Evolutionary conservation across 345 rosid genomes (phyloP), one percentile per base, ranked within the genome.

Genomic region (Euphorbia peplus): DNA sequence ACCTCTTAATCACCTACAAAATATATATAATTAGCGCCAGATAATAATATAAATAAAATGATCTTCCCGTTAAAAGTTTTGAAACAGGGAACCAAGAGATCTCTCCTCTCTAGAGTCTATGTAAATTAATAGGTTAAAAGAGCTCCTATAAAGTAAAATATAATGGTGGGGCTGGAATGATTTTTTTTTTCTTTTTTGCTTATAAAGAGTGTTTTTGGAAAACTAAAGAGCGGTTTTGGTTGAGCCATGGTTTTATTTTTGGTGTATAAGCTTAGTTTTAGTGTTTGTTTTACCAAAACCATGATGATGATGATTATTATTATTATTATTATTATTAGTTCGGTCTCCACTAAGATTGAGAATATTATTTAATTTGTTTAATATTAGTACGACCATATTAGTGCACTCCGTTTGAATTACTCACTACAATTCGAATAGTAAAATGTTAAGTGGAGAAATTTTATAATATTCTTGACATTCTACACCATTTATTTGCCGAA

Each of bases 191-290:
- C 35, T 60, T 60, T 22, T 54, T 56, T 80, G 62, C 80, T 54
- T 66, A 26, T 44, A 69, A 60, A 9, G 26, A 44, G 69, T 18
- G 29, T 39, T 47, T 64, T 70, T 28, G 3, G 53, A 28, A 59
- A 59, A 35, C 30, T 57, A 18, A 30, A 59, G 32, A 28, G 41
- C 46, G 25, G 63, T 32, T 59, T 30, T 59, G 37, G 44, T n/a
- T 21, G 68, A 59, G 60, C 55, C 46, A 37, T 4, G 26, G 30
- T 8, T 51, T 44, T 7, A 1, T 29, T 73, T n/a, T 48, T 76
- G 35, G 59, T 75, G 83, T 80, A 64, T 22, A 75, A 77, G 5
- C 42, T 44, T 47, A 11, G 11, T 42, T n/a, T n/a, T 68, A 15
- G 10, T 25, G 35, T 53, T 60, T 32, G 75, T 15, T 11, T 61